Base-by-base conservation (phyloP, 2,329 filamentous ascomycete genomes). In the Ceratocystis colombiana region DNA sequence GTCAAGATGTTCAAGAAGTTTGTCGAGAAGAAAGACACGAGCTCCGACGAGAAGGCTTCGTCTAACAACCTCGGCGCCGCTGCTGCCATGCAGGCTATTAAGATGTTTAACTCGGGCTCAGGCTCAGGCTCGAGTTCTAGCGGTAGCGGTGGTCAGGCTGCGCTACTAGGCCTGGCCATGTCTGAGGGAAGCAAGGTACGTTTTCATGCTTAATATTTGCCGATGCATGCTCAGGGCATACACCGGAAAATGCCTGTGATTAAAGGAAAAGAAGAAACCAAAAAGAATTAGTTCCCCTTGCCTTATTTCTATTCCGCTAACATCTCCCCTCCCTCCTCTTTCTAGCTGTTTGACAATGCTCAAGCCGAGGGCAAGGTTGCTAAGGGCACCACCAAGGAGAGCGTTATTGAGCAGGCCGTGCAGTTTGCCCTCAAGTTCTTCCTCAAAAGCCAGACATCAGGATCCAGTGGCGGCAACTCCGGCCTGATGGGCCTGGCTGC, bases 361-460 rank as follows among this genome's bases (percentile, higher is more conserved):
- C 74, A 78, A 37, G 76, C 79, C 8, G 75, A 80, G 70, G 83
- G 83, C 70, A 79, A 82, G 70, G 77, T 84, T 22, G 73, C 77
- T 2, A 75, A 80, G 28, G 80, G 81, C 30, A 83, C 87, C 4
- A 88, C 84, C 76, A 96, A 96, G 82, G 85, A 96, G 76, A 86
- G 85, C 61, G 90, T 85, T 62, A 79, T 96, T 61, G 85, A 88
- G 73, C 80, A 86, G 74, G 92, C 92, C 2, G 91, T 86, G 1
- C 87, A 96, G 80, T 88, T 89, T 82, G 92, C 91, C 2, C 76
- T 96, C 71, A 91, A 96, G 82, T 88, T 96, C 84, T 96, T 92
- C 76, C 78, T 95, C 79, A 92, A 96, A 83, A 85, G 82, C 71
- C 75, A 80, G 69, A 77, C 79, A 45, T 74, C 77, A n/a, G 64